These are phyloP conservation scores for Diaporthe sp. DNA, from an alignment of 2,329 filamentous ascomycete species.

Conservation along the genomic window DNA sequence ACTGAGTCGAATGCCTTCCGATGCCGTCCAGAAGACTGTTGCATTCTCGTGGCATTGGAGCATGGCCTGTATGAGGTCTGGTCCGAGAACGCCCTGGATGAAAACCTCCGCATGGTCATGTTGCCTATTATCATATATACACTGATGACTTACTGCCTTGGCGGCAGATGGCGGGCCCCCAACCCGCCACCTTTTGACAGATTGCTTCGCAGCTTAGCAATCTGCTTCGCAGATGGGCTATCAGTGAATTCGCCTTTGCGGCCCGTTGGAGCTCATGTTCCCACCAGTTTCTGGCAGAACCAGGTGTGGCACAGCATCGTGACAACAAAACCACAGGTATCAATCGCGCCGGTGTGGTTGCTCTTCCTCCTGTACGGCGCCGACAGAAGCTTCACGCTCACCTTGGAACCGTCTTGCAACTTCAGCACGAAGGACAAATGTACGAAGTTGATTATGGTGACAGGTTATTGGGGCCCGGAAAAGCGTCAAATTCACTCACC, in stretches of 20 bases:
- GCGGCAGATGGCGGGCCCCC: too few species aligned
- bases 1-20: too few species aligned
- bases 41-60: not conserved
- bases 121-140: not conserved
- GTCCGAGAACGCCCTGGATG: not conserved
- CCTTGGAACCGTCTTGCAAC: not conserved
- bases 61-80: not conserved
- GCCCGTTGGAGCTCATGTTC: accelerated
- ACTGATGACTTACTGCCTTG: too few species aligned
- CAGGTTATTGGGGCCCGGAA: not conserved
- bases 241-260: not conserved
- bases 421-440: not conserved
- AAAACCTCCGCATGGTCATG: too few species aligned
- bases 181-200: not conserved
- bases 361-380: not conserved
- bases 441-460: not conserved
- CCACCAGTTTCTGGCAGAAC: not conserved
- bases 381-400: not conserved
- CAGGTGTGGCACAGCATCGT: not conserved
- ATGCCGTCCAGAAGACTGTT: not conserved
- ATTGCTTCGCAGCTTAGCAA: not conserved
- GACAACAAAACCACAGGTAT: not conserved
- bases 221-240: not conserved
- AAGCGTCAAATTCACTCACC: not conserved
- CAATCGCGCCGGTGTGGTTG: not conserved